phyloP scores from a whole-genome alignment of 1,284 basidiomycete species.

The Ustilago cynodontis region DNA sequence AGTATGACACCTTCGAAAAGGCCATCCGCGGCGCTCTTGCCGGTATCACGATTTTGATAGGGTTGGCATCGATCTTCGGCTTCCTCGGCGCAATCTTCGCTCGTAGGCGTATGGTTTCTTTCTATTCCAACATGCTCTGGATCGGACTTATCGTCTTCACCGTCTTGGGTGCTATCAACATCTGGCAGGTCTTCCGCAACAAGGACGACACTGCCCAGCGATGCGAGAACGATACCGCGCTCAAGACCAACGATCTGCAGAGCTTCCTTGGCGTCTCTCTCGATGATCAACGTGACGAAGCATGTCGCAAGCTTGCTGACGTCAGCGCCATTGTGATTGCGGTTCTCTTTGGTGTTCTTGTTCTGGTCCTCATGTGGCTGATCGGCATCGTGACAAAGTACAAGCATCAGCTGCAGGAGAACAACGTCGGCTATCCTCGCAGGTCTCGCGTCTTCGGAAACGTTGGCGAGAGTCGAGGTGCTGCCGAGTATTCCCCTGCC shows the following conservation, averaged over 20 bases:
- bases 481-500: neutral
- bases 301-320: conserved; percentile 20
- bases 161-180: conserved; percentile 25
- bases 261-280: conserved; percentile 23
- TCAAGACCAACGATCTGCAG: conserved; percentile 14
- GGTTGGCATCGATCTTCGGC: conserved; percentile 28
- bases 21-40: conserved; percentile 32
- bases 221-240: conserved; percentile 12
- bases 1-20: conserved; percentile 21
- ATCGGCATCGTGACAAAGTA: conserved; percentile 39
- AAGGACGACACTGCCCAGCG: neutral
- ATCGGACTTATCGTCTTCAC: conserved; percentile 19
- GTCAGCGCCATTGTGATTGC: conserved; percentile 18
- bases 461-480: conserved; percentile 6
- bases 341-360: conserved; percentile 27
- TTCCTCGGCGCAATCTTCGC: conserved; percentile 23
- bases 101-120: conserved; percentile 20
- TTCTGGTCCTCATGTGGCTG: conserved; percentile 29
- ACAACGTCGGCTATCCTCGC: neutral
- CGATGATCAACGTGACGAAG: neutral
- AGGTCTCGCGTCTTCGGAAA: conserved; percentile 8
- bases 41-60: conserved; percentile 30
- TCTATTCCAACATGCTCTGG: conserved; percentile 41
- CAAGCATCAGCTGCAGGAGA: conserved; percentile 27
- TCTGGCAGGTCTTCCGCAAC: conserved; percentile 36